These are phyloP conservation scores for Rosa rugosa DNA, from an alignment of 306 rosid species.

Conservation along the genomic window DNA sequence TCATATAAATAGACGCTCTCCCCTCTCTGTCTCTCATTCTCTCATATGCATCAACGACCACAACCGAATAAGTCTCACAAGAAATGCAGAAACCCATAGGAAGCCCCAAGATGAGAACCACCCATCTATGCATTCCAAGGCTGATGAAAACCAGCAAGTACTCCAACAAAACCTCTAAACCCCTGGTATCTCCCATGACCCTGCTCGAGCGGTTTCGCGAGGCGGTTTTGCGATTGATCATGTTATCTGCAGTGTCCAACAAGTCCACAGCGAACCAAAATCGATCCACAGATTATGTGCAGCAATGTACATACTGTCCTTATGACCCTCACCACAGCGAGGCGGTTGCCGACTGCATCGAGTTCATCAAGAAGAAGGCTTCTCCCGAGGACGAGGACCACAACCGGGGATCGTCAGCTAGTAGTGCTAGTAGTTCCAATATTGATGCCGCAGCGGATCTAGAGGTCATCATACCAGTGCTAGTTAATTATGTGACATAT, in stretches of 20 bases:
- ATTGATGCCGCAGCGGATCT: conserved; percentile 5
- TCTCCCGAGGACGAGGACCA: conserved; percentile 24
- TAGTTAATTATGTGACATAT: conserved; percentile 25
- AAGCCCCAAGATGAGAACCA: conserved; percentile 26
- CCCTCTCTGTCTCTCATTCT: neutral
- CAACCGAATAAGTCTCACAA: neutral
- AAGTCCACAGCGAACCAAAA: conserved; percentile 30
- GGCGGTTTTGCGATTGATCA: conserved; percentile 81
- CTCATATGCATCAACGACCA: neutral
- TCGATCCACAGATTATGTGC: conserved; percentile 22
- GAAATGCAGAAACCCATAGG: conserved; percentile 21
- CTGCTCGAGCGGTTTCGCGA: conserved; percentile 78
- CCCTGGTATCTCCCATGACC: conserved; percentile 50
- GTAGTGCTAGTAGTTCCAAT: conserved; percentile 16
- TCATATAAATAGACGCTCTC: conserved; percentile 16
- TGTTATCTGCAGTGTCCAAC: conserved; percentile 71
- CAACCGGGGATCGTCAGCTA: conserved; percentile 27
- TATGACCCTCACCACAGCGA: conserved; percentile 62
- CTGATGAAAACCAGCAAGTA: conserved; percentile 34
- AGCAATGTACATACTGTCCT: conserved; percentile 18
- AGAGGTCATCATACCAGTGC: conserved; percentile 29
- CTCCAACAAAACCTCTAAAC: conserved; percentile 37
- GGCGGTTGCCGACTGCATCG: conserved; percentile 91
- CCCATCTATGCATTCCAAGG: conserved; percentile 64
- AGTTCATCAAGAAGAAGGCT: conserved; percentile 78